phyloP scores from a whole-genome alignment of 495 filamentous ascomycete species.

The Halenospora varia region DNA sequence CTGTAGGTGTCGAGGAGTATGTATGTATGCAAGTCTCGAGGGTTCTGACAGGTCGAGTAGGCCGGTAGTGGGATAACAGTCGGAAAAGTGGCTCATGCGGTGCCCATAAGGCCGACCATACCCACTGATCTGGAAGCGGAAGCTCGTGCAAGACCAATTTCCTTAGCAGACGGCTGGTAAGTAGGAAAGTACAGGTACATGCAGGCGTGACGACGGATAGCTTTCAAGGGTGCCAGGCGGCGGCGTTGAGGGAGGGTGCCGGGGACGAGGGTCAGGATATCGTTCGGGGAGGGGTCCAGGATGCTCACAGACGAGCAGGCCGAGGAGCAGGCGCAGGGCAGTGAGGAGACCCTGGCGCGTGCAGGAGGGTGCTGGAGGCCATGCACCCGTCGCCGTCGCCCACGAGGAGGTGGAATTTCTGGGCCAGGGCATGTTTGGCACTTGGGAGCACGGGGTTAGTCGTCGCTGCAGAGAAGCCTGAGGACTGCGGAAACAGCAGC shows the following conservation, averaged over 20 bases:
- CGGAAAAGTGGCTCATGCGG: slow-evolving; percentile 25
- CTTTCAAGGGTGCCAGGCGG: slow-evolving; percentile 30
- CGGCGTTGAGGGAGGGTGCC: neutral
- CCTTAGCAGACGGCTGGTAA: slow-evolving; percentile 8
- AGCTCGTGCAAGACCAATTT: slow-evolving; percentile 19
- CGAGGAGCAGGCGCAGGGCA: too few species aligned
- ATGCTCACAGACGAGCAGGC: too few species aligned
- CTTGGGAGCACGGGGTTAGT: too few species aligned
- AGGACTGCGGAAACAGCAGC: too few species aligned
- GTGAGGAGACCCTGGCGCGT: too few species aligned
- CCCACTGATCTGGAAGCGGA: slow-evolving; percentile 27
- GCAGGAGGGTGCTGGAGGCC: too few species aligned
- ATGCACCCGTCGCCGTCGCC: too few species aligned
- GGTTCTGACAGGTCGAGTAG: neutral
- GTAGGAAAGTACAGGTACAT: neutral
- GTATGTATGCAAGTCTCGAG: slow-evolving; percentile 2
- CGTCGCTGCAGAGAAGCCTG: too few species aligned
- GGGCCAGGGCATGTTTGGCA: too few species aligned
- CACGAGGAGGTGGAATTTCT: too few species aligned
- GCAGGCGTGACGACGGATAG: slow-evolving; percentile 17
- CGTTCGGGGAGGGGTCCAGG: slow-evolving; percentile 19
- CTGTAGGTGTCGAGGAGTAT: neutral
- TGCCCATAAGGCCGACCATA: slow-evolving; percentile 18
- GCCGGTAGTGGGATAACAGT: slow-evolving; percentile 21
- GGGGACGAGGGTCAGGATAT: slow-evolving; percentile 11